Percentiles rank a stretch among this genome's conserved stretches.
phyloP scores from a whole-genome alignment of 2,329 filamentous ascomycete genomes.

The Calonectria honghensis region DNA sequence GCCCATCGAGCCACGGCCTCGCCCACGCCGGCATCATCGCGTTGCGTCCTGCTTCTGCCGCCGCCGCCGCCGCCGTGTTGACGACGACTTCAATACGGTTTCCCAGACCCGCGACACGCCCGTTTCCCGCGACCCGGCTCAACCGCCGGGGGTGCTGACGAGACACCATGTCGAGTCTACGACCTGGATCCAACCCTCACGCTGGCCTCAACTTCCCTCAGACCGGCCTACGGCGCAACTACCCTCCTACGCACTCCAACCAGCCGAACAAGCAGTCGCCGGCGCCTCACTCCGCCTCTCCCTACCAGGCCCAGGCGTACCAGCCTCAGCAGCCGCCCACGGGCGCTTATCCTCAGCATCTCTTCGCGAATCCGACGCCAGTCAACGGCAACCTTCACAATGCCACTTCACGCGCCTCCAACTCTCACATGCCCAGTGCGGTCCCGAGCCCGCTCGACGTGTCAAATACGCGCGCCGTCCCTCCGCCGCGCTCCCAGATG shows the following conservation, averaged over 20 bases:
- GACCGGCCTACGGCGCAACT: conserved; percentile 69
- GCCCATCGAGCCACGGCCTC: conserved; percentile 46
- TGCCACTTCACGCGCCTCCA: conserved; percentile 67
- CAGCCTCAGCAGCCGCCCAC: conserved; percentile 70
- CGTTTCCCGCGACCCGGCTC: conserved; percentile 44
- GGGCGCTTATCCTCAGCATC: conserved; percentile 70
- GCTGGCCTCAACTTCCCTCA: conserved; percentile 72
- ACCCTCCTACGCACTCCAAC: conserved; percentile 68
- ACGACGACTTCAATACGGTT: conserved; percentile 39
- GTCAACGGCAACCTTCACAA: conserved; percentile 69
- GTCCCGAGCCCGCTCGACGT: conserved; percentile 69
- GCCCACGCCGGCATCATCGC: conserved; percentile 39
- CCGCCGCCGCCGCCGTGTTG: conserved; percentile 38
- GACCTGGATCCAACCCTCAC: conserved; percentile 71
- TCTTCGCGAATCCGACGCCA: conserved; percentile 69
- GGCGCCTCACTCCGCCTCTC: conserved; percentile 72
- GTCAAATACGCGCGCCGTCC: conserved; percentile 65
- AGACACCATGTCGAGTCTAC: conserved; percentile 69
- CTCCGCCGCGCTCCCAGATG: conserved; percentile 68
- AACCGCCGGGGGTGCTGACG: conserved; percentile 49
- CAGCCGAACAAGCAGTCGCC: conserved; percentile 74
- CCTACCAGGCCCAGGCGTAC: conserved; percentile 74
- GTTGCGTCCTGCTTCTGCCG: conserved; percentile 38
- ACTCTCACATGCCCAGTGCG: conserved; percentile 68
- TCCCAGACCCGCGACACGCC: background rate